phyloP scores from a whole-genome alignment of 2,329 filamentous ascomycete genomes.

The Neonectria faginata region DNA sequence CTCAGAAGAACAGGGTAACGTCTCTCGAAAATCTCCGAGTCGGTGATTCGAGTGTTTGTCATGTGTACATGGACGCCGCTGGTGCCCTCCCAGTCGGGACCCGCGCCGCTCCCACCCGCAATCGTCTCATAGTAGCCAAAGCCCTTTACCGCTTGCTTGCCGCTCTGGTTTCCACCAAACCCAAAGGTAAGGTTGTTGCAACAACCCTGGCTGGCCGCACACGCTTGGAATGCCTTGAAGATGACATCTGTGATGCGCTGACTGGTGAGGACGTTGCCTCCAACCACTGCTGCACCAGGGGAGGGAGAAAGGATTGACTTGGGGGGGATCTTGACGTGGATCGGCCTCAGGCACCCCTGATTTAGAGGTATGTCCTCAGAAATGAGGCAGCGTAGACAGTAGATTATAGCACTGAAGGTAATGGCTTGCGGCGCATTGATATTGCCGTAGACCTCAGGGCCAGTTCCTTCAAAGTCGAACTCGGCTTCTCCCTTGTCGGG shows the following conservation, averaged over 20 bases:
- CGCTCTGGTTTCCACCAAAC: conserved; percentile 65
- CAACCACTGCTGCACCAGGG: conserved; percentile 82
- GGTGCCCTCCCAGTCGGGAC: conserved; percentile 62
- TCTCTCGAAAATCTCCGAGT: conserved; percentile 59
- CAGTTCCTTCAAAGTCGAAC: conserved; percentile 85
- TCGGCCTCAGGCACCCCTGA: conserved; percentile 82
- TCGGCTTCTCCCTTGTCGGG: conserved; percentile 79
- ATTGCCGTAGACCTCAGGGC: conserved; percentile 82
- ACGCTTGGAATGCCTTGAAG: conserved; percentile 80
- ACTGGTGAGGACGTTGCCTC: conserved; percentile 75
- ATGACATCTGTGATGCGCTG: conserved; percentile 60
- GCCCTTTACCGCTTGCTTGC: conserved; percentile 53
- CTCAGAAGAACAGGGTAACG: conserved; percentile 78
- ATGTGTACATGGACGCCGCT: conserved; percentile 63
- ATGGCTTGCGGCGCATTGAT: conserved; percentile 86
- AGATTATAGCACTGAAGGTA: conserved; percentile 88
- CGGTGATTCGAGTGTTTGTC: conserved; percentile 84
- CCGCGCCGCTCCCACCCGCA: conserved; percentile 75
- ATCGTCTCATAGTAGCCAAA: conserved; percentile 72
- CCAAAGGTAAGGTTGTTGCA: conserved; percentile 89
- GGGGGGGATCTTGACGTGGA: conserved; percentile 78
- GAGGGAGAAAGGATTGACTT: conserved; percentile 81
- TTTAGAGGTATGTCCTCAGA: conserved; percentile 86
- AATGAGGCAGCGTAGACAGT: conserved; percentile 83
- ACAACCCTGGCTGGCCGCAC: conserved; percentile 82